Percentiles rank a stretch among this genome's conserved stretches.
Conservation (phyloP, 177 flowering plant species). For the Telopea speciosissima region DNA sequence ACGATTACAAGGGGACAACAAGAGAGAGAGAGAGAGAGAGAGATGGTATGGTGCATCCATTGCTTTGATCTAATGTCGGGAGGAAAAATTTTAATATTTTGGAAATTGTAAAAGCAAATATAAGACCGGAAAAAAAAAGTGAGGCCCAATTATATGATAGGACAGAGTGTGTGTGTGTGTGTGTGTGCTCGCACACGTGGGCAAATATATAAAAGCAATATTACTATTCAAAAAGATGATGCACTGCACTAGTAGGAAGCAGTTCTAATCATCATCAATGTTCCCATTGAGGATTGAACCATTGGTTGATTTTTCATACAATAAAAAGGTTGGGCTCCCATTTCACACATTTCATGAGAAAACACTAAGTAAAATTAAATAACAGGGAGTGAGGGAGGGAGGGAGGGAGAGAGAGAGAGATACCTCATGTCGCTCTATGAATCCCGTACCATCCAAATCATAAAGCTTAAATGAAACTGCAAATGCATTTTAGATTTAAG, state of each 20-base stretch:
- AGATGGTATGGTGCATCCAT: no score
- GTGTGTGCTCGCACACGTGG: no score
- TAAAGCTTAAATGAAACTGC: slow-evolving; percentile 83
- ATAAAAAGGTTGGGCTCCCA: not conserved
- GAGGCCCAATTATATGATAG: not conserved
- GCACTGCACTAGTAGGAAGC: no score
- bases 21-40: no score
- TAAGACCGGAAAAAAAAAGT: not conserved
- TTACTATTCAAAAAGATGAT: no score
- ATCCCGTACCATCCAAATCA: slow-evolving; percentile 87
- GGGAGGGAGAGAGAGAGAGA: not conserved
- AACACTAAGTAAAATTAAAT: not conserved
- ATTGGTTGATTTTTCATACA: not conserved
- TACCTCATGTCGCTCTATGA: slow-evolving; percentile 96
- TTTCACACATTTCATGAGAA: not conserved
- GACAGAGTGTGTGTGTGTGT: not conserved
- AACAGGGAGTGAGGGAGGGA: not conserved
- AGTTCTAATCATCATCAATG: not conserved
- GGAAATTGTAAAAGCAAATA: not conserved
- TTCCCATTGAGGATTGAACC: not conserved
- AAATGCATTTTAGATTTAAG: slow-evolving; percentile 3
- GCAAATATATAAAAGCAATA: no score
- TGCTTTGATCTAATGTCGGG: no score
- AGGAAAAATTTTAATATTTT: not conserved
- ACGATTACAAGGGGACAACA: no score